Percentiles rank a stretch among this genome's conserved stretches.
Evolutionary conservation across 1,284 basidiomycete species (phyloP).

Genomic region (Sanghuangporus baumii): DNA sequence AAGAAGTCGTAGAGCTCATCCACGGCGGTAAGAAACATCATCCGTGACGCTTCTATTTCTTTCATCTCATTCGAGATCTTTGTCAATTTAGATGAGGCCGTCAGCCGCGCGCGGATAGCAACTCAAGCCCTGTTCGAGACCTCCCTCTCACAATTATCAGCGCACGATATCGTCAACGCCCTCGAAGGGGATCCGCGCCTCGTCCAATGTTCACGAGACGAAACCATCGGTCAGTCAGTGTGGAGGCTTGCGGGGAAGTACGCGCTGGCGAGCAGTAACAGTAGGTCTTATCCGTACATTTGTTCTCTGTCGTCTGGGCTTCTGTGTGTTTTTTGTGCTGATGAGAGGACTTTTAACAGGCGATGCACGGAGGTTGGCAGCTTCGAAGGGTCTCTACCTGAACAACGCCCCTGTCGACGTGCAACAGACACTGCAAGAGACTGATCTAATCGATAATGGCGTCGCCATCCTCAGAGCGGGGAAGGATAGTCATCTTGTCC

Average conservation of each 20-base stretch:
- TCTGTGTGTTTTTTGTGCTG: too few species aligned
- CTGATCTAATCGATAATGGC: slow-evolving; percentile 56
- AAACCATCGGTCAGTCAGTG: slow-evolving; percentile 27
- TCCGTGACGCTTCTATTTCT: not conserved
- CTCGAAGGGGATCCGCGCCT: slow-evolving; percentile 28
- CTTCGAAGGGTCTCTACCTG: slow-evolving; percentile 13
- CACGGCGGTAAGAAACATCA: slow-evolving; percentile 60
- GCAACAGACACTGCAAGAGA: slow-evolving; percentile 17
- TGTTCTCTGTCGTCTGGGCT: not conserved
- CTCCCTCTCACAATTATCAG: slow-evolving; percentile 25
- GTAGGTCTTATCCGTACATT: slow-evolving; percentile 19
- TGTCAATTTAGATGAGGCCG: slow-evolving; percentile 24
- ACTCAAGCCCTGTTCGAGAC: slow-evolving; percentile 30
- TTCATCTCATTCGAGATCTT: not conserved
- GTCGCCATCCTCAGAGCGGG: slow-evolving; percentile 71
- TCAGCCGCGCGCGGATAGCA: slow-evolving; percentile 28
- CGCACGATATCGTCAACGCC: slow-evolving; percentile 27
- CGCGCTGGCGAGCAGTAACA: slow-evolving; percentile 26
- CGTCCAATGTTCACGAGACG: slow-evolving; percentile 26
- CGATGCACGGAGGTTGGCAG: slow-evolving; percentile 11
- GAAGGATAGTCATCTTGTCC: slow-evolving; percentile 67
- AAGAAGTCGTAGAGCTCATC: slow-evolving; percentile 84
- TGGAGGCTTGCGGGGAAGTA: slow-evolving; percentile 26
- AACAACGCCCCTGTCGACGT: slow-evolving; percentile 13
- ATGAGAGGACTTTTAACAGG: not conserved